These are phyloP conservation scores for Penicillium mononematosum DNA, from an alignment of 495 filamentous ascomycete species.

Conservation along the genomic window DNA sequence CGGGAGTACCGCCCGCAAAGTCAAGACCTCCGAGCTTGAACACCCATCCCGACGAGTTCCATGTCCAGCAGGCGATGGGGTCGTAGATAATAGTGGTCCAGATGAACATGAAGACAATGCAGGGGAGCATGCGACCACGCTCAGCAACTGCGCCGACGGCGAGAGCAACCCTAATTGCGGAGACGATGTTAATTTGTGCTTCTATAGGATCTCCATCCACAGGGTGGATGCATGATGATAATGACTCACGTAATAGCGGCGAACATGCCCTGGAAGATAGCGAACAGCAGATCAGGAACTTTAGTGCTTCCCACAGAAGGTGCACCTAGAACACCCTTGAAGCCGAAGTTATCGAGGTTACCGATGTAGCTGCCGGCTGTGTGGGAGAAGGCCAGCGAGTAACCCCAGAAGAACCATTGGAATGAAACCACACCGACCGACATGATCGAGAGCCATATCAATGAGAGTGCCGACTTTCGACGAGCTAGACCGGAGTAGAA, in stretches of 20 bases:
- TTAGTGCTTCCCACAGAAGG: slow-evolving; percentile 79
- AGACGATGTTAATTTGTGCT: slow-evolving; percentile 11
- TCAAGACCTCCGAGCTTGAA: slow-evolving; percentile 83
- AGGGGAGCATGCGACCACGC: slow-evolving; percentile 90
- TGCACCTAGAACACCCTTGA: slow-evolving; percentile 73
- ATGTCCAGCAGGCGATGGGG: slow-evolving; percentile 97
- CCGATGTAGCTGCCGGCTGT: slow-evolving; percentile 80
- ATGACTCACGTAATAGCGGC: slow-evolving; percentile 78
- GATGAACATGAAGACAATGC: slow-evolving; percentile 93
- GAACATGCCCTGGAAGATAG: slow-evolving; percentile 98
- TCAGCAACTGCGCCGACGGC: slow-evolving; percentile 92
- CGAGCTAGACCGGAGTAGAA: slow-evolving; percentile 99
- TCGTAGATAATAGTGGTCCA: slow-evolving; percentile 96
- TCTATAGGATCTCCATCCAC: neutral
- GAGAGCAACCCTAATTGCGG: slow-evolving; percentile 65
- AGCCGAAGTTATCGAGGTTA: slow-evolving; percentile 80
- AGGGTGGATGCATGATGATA: neutral
- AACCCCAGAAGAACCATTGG: slow-evolving; percentile 99
- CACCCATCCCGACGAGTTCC: slow-evolving; percentile 87
- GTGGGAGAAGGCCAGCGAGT: slow-evolving; percentile 90
- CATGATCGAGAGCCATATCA: slow-evolving; percentile 98
- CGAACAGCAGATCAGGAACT: slow-evolving; percentile 88
- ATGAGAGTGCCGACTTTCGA: slow-evolving; percentile 87
- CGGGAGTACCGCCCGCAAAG: slow-evolving; percentile 94
- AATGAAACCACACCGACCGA: slow-evolving; percentile 86